Base-by-base conservation (phyloP, 2,329 filamentous ascomycete species). In the Chaetomiaceae sp. region DNA sequence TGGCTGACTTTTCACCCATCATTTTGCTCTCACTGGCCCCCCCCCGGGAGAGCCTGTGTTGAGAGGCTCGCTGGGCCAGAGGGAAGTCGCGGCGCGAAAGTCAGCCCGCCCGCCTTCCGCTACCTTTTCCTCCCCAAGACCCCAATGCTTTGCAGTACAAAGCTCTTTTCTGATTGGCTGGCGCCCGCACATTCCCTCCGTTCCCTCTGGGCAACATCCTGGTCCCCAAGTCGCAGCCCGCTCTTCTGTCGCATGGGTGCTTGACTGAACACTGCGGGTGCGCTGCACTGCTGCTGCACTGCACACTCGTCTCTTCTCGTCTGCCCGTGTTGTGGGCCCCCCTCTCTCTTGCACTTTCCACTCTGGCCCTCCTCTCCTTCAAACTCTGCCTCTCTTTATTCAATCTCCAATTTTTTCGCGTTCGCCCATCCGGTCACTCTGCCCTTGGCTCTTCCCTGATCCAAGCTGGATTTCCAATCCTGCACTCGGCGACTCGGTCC, bases 311-410 rank as follows among this genome's bases (percentile, higher is more conserved):
- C 46, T 46, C 47, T 53, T 41, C 38, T 54, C 36, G 48, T 53
- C 53, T 50, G 52, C 50, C 59, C 56, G 55, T 58, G 55, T 54
- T 54, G 62, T 61, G 61, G 61, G 60, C 58, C 60, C 62, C 61
- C 58, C 57, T 59, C 62, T 55, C 60, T 58, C 56, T 56, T 54
- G 45, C 41, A 33, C 54, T 56, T 58, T 60, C 52, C 53, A 54
- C 59, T 61, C 56, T 48, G 47, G 34, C 55, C 54, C 55, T 56
- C 57, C 54, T 55, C 58, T 54, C 58, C 57, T 60, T 60, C 61
- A 62, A 63, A 63, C 60, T 63, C 61, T 64, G 59, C 57, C 57
- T 60, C 54, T 60, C 54, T 54, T 56, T 61, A 42, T 58, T 57
- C 55, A 21, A 54, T 46, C 55, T 55, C 48, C 51, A 41, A 50